These are phyloP conservation scores for Perilla frutescens DNA, from an alignment of 257 asterid genomes.

Conservation along the genomic window DNA sequence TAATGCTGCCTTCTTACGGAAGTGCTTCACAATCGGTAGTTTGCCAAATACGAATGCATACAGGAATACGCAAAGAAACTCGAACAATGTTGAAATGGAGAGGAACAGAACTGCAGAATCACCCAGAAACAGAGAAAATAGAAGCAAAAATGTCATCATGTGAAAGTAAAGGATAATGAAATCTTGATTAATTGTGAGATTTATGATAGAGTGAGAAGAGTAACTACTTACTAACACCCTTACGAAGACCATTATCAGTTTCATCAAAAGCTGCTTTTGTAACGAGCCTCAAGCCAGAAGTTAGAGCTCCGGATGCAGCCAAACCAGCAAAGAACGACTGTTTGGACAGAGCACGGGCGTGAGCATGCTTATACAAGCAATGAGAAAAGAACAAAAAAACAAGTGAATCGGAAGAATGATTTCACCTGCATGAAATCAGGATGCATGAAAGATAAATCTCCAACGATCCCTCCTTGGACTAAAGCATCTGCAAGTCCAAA, in stretches of 20 bases:
- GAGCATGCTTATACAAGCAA: neutral
- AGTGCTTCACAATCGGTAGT: slow-evolving; percentile 76
- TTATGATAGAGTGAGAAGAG: neutral
- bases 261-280: slow-evolving; percentile 84
- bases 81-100: slow-evolving; percentile 64
- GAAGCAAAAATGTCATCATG: neutral
- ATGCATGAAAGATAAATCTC: slow-evolving; percentile 81
- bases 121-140: neutral
- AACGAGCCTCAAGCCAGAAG: slow-evolving; percentile 74
- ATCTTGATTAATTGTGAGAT: neutral
- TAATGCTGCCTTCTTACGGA: slow-evolving; percentile 71
- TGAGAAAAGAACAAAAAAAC: neutral
- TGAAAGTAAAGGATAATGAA: neutral
- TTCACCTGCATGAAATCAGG: slow-evolving; percentile 79
- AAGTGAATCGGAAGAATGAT: neutral
- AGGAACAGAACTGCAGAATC: slow-evolving; percentile 68
- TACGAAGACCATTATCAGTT: slow-evolving; percentile 65
- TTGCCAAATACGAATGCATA: slow-evolving; percentile 67
- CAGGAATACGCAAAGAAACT: slow-evolving; percentile 68
- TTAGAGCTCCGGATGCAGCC: slow-evolving; percentile 91
- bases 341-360: neutral
- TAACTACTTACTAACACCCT: slow-evolving; percentile 83
- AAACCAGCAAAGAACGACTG: slow-evolving; percentile 89
- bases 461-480: slow-evolving; percentile 88
- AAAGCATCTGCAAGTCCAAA: slow-evolving; percentile 85